Evolutionary conservation across 371 early-diverging fungal genomes (phyloP).

Genomic region (Blastocladiella emersonii): DNA sequence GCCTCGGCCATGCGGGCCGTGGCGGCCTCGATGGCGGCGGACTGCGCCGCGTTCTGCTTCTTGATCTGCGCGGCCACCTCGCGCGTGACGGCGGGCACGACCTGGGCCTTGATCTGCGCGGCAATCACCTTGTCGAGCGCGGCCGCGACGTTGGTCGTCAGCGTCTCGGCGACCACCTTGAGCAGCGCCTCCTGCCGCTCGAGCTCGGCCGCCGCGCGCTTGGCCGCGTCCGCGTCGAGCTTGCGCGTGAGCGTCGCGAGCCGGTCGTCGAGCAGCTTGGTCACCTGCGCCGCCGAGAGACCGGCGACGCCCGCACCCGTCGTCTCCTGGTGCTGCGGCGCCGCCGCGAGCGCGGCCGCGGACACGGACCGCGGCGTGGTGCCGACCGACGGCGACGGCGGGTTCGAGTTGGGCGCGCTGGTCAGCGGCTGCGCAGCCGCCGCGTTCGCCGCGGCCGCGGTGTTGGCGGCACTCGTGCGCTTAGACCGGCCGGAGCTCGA

Average conservation of each 20-base stretch:
- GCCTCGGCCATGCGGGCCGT: background rate
- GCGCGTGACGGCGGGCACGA: background rate
- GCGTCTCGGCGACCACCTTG: background rate
- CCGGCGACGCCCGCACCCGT: no score
- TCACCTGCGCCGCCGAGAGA: background rate
- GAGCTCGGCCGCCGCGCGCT: background rate
- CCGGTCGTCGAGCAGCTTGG: background rate
- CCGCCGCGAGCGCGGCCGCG: background rate
- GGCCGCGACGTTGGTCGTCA: conserved; percentile 2
- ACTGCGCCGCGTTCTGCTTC: background rate
- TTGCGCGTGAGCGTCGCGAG: background rate
- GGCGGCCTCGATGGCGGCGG: background rate
- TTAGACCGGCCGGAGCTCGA: no score
- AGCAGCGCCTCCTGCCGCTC: background rate
- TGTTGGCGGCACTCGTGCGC: no score
- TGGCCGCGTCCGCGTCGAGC: background rate
- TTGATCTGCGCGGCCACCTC: background rate
- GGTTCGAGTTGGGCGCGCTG: no score
- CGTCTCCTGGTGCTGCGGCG: no score
- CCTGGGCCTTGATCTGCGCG: background rate
- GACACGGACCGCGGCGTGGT: background rate
- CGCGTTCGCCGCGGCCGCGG: no score
- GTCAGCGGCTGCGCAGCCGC: no score
- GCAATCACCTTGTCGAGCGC: background rate
- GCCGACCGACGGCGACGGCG: no score